Evolutionary conservation across 1,284 basidiomycete genomes (phyloP).

Genomic region (Ustilago tritici): DNA sequence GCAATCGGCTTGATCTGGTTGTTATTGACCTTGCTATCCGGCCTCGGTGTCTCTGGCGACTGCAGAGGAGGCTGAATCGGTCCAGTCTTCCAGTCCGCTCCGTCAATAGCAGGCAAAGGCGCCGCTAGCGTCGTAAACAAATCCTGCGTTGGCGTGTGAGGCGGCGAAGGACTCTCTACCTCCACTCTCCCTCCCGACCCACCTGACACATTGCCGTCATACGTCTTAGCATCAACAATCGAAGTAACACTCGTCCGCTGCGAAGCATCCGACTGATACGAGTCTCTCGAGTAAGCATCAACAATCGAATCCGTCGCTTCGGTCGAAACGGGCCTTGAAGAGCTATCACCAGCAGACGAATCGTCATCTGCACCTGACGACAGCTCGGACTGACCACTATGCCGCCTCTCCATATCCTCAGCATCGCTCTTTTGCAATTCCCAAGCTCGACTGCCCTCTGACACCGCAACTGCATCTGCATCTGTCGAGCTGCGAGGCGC

Average conservation of each 20-base stretch:
- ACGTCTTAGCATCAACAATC: constrained; percentile 34
- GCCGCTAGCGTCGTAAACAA: constrained; percentile 11
- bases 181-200: constrained; percentile 3
- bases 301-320: constrained; percentile 61
- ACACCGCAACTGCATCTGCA: constrained; percentile 14
- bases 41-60: constrained; percentile 18
- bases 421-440: constrained; percentile 35
- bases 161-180: constrained; percentile 29
- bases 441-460: constrained; percentile 44
- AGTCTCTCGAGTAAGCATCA: constrained; percentile 60
- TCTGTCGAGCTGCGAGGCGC: constrained; percentile 24
- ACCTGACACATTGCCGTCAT: constrained; percentile 15
- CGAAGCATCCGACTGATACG: constrained; percentile 57
- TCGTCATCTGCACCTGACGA: constrained; percentile 48
- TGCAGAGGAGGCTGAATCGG: not conserved
- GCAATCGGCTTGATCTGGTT: constrained; percentile 50
- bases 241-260: constrained; percentile 60
- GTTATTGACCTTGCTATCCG: constrained; percentile 14
- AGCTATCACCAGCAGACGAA: constrained; percentile 40
- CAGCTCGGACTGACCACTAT: constrained; percentile 54
- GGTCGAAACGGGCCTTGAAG: constrained; percentile 53
- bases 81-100: not conserved
- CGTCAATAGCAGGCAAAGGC: constrained; percentile 9
- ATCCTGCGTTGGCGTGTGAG: constrained; percentile 55
- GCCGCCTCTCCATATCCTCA: constrained; percentile 49